These are phyloP conservation scores for Metschnikowia bowlesiae DNA, from an alignment of 805 yeast species.

Conservation along the genomic window DNA sequence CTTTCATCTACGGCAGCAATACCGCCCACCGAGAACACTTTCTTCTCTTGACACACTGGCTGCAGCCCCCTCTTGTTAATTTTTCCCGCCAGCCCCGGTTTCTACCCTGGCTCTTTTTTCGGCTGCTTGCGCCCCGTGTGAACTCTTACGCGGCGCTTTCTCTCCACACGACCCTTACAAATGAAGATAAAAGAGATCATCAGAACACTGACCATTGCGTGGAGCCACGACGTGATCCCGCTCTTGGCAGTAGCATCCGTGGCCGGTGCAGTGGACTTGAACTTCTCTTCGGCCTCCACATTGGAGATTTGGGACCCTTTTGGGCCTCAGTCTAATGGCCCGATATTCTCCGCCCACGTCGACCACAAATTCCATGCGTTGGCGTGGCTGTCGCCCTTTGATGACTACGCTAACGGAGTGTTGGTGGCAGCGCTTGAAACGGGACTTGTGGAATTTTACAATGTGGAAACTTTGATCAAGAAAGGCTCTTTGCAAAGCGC, in stretches of 20 bases:
- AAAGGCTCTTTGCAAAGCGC: conserved; percentile 38
- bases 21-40: conserved; percentile 1
- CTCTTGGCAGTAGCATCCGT: conserved; percentile 84
- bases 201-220: conserved; percentile 91
- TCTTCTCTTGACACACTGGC: conserved; percentile 4
- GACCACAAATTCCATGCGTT: conserved; percentile 60
- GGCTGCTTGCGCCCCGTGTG: background rate
- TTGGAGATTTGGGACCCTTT: conserved; percentile 77
- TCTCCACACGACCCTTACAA: background rate
- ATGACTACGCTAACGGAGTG: conserved; percentile 46
- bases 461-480: conserved; percentile 48
- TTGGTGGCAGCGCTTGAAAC: conserved; percentile 89
- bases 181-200: conserved; percentile 72
- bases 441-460: conserved; percentile 78
- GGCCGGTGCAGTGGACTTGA: conserved; percentile 93
- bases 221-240: conserved; percentile 80
- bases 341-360: conserved; percentile 33
- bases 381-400: conserved; percentile 71
- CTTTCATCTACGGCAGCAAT: background rate
- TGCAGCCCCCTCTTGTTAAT: background rate
- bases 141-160: background rate
- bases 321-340: conserved; percentile 27
- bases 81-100: background rate
- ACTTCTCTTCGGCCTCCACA: conserved; percentile 73
- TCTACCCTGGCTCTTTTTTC: background rate